These are phyloP conservation scores for Ganoderma lucidum DNA, from an alignment of 1,284 basidiomycete genomes.

Conservation along the genomic window DNA sequence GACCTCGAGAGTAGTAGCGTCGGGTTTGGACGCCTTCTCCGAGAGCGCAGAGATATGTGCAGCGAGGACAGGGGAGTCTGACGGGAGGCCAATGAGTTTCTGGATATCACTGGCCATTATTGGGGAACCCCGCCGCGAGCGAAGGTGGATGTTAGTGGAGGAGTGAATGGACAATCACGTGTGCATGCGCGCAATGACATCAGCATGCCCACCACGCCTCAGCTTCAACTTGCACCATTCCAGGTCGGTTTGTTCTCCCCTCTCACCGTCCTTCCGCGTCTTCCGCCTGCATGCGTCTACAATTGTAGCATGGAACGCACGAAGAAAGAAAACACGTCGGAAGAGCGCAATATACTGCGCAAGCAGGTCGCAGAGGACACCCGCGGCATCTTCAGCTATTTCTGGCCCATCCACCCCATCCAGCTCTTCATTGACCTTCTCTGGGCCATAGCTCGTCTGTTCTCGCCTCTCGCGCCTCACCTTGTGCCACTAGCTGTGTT, in stretches of 20 bases:
- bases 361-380: constrained; percentile 29
- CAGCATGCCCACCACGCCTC: background rate
- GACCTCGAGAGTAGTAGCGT: constrained; percentile 58
- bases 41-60: constrained; percentile 54
- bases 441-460: constrained; percentile 30
- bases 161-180: constrained; percentile 27
- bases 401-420: constrained; percentile 38
- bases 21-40: constrained; percentile 31
- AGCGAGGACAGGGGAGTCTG: constrained; percentile 54
- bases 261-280: background rate
- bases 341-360: constrained; percentile 31
- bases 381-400: constrained; percentile 31
- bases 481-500: constrained; percentile 69
- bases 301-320: constrained; percentile 22
- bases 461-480: constrained; percentile 61
- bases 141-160: constrained; percentile 18
- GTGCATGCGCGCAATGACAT: constrained; percentile 21
- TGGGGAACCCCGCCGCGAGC: background rate
- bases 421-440: constrained; percentile 36
- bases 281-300: background rate
- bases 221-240: background rate
- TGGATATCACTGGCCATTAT: constrained; percentile 41
- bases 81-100: constrained; percentile 51
- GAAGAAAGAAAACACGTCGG: constrained; percentile 13
- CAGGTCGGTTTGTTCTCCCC: background rate